These are phyloP conservation scores for Botryotinia convoluta DNA, from an alignment of 2,329 filamentous ascomycete genomes.

Conservation along the genomic window DNA sequence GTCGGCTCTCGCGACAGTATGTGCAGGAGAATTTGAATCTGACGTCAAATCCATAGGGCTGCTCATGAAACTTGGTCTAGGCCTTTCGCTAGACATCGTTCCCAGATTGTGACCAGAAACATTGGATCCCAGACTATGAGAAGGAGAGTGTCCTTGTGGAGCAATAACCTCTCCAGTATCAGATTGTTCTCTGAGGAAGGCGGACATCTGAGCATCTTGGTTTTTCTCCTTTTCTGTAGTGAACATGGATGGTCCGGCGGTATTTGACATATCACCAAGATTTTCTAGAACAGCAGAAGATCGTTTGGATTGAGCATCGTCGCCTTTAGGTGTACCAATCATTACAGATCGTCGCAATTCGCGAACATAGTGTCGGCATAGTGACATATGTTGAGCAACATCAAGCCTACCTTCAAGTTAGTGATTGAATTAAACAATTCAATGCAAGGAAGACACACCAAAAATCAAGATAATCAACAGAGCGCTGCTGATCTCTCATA, in stretches of 20 bases:
- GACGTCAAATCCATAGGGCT: constrained; percentile 61
- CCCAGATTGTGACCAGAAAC: constrained; percentile 40
- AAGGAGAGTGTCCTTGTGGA: constrained; percentile 54
- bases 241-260: constrained; percentile 60
- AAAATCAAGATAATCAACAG: constrained; percentile 97
- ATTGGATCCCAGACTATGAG: constrained; percentile 40
- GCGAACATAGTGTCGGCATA: constrained; percentile 95
- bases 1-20: constrained; percentile 83
- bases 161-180: constrained; percentile 45
- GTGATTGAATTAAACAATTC: constrained; percentile 11
- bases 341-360: constrained; percentile 91
- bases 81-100: constrained; percentile 49
- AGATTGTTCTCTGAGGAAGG: constrained; percentile 72
- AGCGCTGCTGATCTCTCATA: constrained; percentile 97
- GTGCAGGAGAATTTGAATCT: constrained; percentile 78
- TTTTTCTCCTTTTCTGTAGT: constrained; percentile 70
- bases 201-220: constrained; percentile 86
- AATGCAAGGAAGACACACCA: constrained; percentile 56
- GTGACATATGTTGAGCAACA: constrained; percentile 97
- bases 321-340: constrained; percentile 85
- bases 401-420: constrained; percentile 69
- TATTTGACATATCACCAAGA: constrained; percentile 63
- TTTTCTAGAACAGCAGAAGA: constrained; percentile 78
- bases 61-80: constrained; percentile 55
- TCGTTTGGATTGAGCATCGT: constrained; percentile 72